Evolutionary conservation across 2,329 filamentous ascomycete genomes (phyloP), one percentile per base, ranked within the genome.

Genomic region (Ceratocystis eucalypticola): DNA sequence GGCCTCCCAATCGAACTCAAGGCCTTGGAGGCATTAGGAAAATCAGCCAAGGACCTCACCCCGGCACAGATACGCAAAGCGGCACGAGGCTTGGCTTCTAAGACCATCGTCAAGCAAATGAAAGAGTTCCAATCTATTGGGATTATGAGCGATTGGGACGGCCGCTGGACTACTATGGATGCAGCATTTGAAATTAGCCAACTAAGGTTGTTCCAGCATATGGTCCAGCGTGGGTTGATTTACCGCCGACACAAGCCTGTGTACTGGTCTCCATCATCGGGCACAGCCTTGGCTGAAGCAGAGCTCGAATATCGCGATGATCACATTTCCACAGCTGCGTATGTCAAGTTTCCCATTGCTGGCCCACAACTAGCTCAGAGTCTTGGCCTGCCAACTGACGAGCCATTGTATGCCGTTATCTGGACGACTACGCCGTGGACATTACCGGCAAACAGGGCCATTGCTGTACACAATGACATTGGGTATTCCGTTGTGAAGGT

Each of bases 381-480:
- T 5, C 64, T 66, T 2, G 61, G 61, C 2, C 20, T 64, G n/a
- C 12, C 30, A 22, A 74, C 73, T 5, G 73, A 75, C 63, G 79
- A 80, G 3, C 76, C 79, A 4, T 73, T 96, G 10, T 88, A 82
- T 73, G 90, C 88, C n/a, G 82, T 94, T n/a, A 89, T 97, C 64
- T 99, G 94, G 94, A 99, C 94, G 1, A 99, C 94, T 0, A 99
- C 94, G 0, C 94, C 94, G 0, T 99, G 94, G 94, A 99, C 94
- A 0, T 79, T 99, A 4, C 93, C 94, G 0, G 92, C 93, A 1
- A 99, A 99, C 74, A 85, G 85, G 73, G 92, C 90, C 0, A 91
- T 99, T 73, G 92, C 91, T 1, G 82, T 97, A 45, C 85, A 91
- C 71, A 78, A 83, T 5, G 84, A 89, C 48, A 76, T 97, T 68